Conservation (phyloP, 2,329 filamentous ascomycete species). For the Raffaelea deltoideospora region DNA sequence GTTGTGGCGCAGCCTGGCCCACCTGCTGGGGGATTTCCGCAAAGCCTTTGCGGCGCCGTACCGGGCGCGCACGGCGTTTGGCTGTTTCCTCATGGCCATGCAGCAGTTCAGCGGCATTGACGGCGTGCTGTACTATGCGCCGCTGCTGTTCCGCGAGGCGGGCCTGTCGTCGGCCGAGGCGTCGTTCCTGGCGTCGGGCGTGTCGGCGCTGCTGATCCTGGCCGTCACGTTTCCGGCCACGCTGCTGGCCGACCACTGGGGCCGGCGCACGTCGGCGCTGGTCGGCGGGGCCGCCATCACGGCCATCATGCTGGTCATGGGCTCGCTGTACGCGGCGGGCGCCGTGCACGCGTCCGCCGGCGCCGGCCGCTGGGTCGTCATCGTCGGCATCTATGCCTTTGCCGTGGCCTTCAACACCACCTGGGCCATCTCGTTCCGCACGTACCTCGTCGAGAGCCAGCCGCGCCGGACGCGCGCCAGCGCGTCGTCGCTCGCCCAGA, state of each 20-base stretch:
- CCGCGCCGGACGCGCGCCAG: constrained; percentile 37
- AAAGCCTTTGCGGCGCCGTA: constrained; percentile 21
- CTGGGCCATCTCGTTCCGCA: constrained; percentile 37
- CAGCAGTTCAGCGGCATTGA: constrained; percentile 47
- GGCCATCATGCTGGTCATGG: constrained; percentile 36
- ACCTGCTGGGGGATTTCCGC: constrained; percentile 17
- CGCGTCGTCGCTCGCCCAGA: constrained; percentile 37
- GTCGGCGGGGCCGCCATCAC: constrained; percentile 35
- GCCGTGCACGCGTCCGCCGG: constrained; percentile 20
- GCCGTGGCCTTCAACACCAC: constrained; percentile 27
- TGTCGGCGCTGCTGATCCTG: constrained; percentile 42
- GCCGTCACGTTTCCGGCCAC: constrained; percentile 36
- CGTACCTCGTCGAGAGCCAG: constrained; percentile 41
- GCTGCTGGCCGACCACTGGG: constrained; percentile 40
- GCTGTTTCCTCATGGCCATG: constrained; percentile 41
- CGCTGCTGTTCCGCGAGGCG: constrained; percentile 42
- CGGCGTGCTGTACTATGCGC: constrained; percentile 44
- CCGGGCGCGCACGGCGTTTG: constrained; percentile 31
- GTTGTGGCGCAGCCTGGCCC: constrained; percentile 13
- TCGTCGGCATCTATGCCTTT: constrained; percentile 34
- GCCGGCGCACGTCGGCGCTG: constrained; percentile 36
- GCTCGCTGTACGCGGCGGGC: constrained; percentile 30
- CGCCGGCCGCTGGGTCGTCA: constrained; percentile 31
- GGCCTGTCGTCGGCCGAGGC: constrained; percentile 36
- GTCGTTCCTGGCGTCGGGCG: constrained; percentile 41